Conservation (phyloP, 805 yeast genomes). For the Pichia rugopelliculosa region DNA sequence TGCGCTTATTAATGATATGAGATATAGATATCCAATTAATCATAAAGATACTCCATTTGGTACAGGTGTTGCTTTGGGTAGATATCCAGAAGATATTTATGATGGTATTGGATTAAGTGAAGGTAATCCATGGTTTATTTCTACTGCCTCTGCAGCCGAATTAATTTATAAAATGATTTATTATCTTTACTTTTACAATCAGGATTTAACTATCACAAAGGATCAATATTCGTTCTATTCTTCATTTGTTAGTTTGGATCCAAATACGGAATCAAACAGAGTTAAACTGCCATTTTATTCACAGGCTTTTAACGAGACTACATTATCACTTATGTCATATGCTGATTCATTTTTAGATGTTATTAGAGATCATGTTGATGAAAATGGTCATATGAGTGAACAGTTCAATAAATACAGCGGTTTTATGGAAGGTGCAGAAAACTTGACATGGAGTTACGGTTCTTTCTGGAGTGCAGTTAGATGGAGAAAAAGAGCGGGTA, state of each 20-base stretch:
- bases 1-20: slow-evolving; percentile 61
- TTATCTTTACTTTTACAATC: slow-evolving; percentile 32
- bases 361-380: slow-evolving; percentile 51
- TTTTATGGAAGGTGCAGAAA: slow-evolving; percentile 78
- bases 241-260: slow-evolving; percentile 20
- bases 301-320: slow-evolving; percentile 38
- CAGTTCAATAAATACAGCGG: slow-evolving; percentile 81
- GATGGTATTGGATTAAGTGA: slow-evolving; percentile 65
- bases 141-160: slow-evolving; percentile 66
- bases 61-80: slow-evolving; percentile 66
- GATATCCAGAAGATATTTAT: slow-evolving; percentile 90
- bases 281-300: slow-evolving; percentile 32
- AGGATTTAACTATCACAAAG: slow-evolving; percentile 35
- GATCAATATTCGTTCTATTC: slow-evolving; percentile 19
- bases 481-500: slow-evolving; percentile 45
- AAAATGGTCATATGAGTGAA: slow-evolving; percentile 74
- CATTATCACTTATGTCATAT: slow-evolving; percentile 41
- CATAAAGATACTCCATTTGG: slow-evolving; percentile 33
- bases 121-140: slow-evolving; percentile 92
- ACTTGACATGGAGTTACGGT: slow-evolving; percentile 88
- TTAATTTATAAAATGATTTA: slow-evolving; percentile 48
- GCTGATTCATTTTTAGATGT: slow-evolving; percentile 63
- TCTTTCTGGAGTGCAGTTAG: slow-evolving; percentile 63
- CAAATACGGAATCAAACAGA: slow-evolving; percentile 5
- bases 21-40: slow-evolving; percentile 70